Evolutionary conservation across 2,329 filamentous ascomycete genomes (phyloP), one percentile per base, ranked within the genome.

Genomic region (Paracamarosporium sp.): DNA sequence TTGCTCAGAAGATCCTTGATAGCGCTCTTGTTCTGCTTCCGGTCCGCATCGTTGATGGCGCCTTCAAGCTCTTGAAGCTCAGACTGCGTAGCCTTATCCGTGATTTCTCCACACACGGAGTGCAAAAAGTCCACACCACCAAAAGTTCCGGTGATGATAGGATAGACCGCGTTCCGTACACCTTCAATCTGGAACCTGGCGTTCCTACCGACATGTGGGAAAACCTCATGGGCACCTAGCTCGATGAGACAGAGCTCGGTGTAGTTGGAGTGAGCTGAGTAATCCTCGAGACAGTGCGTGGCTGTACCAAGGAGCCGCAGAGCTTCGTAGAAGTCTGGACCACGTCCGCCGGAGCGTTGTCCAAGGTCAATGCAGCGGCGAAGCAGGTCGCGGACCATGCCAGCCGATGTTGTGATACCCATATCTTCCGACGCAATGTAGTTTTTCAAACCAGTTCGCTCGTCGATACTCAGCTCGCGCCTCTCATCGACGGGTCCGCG

Each of bases 51-150:
- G 31, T 89, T 76, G 46, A 97, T 88, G 17, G 91, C 90, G n/a
- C 89, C 90, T 76, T 97, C 91, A 11, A 97, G 88, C 69, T 93
- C 89, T 71, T 96, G 87, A 54, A 98, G 88, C 74, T 98, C 94
- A 60, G 91, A 95, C 75, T 97, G 93, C 28, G 90, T 93, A 59
- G 93, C 82, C 80, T 97, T 97, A 78, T 97, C 93, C 36, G 90
- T 90, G 50, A 97, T 87, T 66, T 88, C 86, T 53, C 86, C 86
- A 64, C 87, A 91, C 28, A 96, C 93, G 1, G 91, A 95, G 80
- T 96, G 92, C 59, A 97, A 81, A 79, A 97, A 97, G 71, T 97
- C 94, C 13, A 97, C 93, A 62, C 93, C 93, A 60, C 93, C 93
- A 76, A 97, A 97, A 6, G 93, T 97, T 58, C 94, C 93, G 1